Percentiles rank a stretch among this genome's conserved stretches.
phyloP scores from a whole-genome alignment of 805 yeast genomes.

The Lachancea sp. region DNA sequence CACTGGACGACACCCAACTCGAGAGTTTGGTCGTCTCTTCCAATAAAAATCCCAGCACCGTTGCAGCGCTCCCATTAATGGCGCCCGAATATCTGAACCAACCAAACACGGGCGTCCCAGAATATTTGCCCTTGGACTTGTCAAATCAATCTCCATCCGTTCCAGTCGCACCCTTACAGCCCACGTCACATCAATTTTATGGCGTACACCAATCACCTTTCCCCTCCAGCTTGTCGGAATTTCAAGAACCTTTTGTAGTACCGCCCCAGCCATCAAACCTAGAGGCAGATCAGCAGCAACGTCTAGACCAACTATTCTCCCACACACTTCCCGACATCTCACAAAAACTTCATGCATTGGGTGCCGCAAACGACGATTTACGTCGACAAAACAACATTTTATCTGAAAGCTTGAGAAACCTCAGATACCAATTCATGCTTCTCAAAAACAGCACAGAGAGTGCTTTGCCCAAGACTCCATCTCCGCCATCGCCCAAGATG shows the following conservation, averaged over 20 bases:
- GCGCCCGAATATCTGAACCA: not conserved
- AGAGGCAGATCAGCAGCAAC: not conserved
- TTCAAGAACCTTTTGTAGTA: constrained; percentile 1
- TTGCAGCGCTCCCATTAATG: not conserved
- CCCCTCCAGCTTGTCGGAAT: not conserved
- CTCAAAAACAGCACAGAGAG: not conserved
- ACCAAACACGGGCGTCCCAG: not conserved
- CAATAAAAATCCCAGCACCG: not conserved
- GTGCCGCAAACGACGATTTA: constrained; percentile 1
- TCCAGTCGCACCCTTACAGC: not conserved
- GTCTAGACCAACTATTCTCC: not conserved
- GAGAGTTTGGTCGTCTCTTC: not conserved
- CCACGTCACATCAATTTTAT: not conserved
- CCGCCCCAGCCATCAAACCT: not conserved
- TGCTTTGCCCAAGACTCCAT: not conserved
- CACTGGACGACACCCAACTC: constrained; percentile 4
- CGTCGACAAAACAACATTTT: constrained; percentile 3
- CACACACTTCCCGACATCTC: constrained; percentile 4
- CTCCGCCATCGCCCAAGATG: constrained; percentile 3
- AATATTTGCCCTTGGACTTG: not conserved
- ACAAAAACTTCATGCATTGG: constrained; percentile 3
- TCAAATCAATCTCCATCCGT: not conserved
- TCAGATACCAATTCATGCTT: constrained; percentile 1
- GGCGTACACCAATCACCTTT: constrained; percentile 4
- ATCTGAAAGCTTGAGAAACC: constrained; percentile 1